These are phyloP conservation scores for Apophysomyces variabilis DNA, from an alignment of 371 early-diverging fungal species.

Conservation along the genomic window DNA sequence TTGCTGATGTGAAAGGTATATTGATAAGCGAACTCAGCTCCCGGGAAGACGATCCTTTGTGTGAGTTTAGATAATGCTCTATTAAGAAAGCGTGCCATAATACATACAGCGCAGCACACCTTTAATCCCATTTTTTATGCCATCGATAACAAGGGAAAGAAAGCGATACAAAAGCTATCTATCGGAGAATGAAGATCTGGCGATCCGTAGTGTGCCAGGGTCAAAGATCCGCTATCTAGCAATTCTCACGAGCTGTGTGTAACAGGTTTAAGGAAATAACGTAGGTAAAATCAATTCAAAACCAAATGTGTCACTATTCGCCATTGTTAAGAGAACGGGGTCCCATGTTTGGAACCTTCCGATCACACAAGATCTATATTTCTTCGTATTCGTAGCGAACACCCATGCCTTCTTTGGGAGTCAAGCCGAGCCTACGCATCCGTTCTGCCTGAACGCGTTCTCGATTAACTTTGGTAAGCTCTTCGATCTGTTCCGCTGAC, in stretches of 20 bases:
- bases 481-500: constrained; percentile 64
- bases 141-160: no score
- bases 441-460: constrained; percentile 73
- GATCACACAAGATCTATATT: not conserved
- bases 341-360: not conserved
- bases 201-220: not conserved
- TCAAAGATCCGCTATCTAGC: constrained; percentile 1
- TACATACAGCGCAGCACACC: no score
- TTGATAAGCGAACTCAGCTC: no score
- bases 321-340: constrained; percentile 4
- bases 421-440: constrained; percentile 69
- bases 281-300: not conserved
- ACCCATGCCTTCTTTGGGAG: constrained; percentile 53
- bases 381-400: constrained; percentile 52
- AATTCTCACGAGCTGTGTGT: constrained; percentile 11
- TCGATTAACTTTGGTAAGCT: constrained; percentile 63
- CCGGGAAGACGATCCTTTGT: no score
- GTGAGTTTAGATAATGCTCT: no score
- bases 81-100: no score
- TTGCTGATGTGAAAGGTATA: no score
- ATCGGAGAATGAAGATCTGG: not conserved
- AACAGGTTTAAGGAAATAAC: constrained; percentile 6
- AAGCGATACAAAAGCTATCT: no score
- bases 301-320: constrained; percentile 1
- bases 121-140: no score